A percentile compares a stretch with the other conserved stretches of the same genome.
Conservation (phyloP, 768 basidiomycete genomes). For the Termitomyces sp. region DNA sequence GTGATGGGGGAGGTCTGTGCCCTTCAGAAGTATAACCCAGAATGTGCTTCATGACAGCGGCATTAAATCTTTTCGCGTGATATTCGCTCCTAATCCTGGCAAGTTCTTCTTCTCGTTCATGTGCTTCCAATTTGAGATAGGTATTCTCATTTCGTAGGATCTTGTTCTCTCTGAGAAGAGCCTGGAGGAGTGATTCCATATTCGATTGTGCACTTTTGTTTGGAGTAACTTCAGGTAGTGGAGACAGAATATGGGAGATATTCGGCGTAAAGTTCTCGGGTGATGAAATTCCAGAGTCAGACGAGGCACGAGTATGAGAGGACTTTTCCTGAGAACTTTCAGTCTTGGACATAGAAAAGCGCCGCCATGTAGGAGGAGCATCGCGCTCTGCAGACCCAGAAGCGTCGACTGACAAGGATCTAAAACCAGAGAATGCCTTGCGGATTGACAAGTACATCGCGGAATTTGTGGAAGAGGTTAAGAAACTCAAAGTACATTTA, state of each 20-base stretch:
- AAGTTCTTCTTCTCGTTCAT: conserved; percentile 21
- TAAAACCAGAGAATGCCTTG: conserved; percentile 12
- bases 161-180: conserved; percentile 23
- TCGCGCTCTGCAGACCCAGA: neutral
- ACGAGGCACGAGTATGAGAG: neutral
- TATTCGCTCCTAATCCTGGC: conserved; percentile 20
- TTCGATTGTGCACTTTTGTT: neutral
- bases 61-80: conserved; percentile 17
- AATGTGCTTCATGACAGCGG: conserved; percentile 6
- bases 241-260: neutral
- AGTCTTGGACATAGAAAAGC: conserved; percentile 7
- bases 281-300: neutral
- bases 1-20: neutral
- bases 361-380: neutral
- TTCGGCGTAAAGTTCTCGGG: neutral
- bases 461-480: neutral
- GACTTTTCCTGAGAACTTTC: neutral
- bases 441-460: conserved; percentile 12
- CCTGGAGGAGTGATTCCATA: neutral
- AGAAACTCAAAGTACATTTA: neutral
- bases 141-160: conserved; percentile 15
- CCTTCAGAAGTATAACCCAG: neutral
- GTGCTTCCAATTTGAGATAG: conserved; percentile 19
- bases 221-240: neutral
- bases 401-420: conserved; percentile 4